A percentile compares a stretch with the other conserved stretches of the same genome.
Evolutionary conservation across 345 rosid species (phyloP).

Genomic region (Populus alba): DNA sequence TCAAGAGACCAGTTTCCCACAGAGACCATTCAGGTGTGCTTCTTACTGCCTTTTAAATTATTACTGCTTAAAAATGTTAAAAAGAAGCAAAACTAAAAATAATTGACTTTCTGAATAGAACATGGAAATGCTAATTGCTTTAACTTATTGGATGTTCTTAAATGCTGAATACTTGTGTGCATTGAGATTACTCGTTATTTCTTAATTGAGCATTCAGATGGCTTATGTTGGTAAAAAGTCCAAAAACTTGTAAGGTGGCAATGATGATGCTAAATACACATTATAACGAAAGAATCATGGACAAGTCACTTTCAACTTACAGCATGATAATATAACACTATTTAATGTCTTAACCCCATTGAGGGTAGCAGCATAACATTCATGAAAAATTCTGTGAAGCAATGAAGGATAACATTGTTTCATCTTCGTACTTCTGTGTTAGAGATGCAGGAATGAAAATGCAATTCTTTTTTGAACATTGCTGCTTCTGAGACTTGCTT

Average conservation of each 20-base stretch:
- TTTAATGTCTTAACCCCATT: not conserved
- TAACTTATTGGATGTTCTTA: not conserved
- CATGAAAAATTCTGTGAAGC: not conserved
- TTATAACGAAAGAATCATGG: not conserved
- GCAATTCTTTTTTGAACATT: not conserved
- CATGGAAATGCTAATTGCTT: not conserved
- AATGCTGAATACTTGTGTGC: not conserved
- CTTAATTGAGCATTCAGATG: not conserved
- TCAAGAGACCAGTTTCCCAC: conserved; percentile 77
- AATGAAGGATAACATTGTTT: not conserved
- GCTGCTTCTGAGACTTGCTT: not conserved
- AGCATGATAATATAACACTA: not conserved
- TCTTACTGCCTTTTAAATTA: conserved; percentile 18
- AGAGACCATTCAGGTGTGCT: conserved; percentile 68
- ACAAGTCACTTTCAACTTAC: not conserved
- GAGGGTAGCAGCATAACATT: not conserved
- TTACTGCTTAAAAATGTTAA: not conserved
- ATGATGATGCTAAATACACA: not conserved
- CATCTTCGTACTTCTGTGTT: not conserved
- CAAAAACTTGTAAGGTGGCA: not conserved
- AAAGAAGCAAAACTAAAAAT: not conserved
- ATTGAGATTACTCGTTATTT: not conserved
- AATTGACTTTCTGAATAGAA: not conserved
- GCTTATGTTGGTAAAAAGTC: not conserved
- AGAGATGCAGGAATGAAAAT: not conserved